Base-by-base conservation (phyloP, 345 rosid genomes). In the Camelina laxa region DNA sequence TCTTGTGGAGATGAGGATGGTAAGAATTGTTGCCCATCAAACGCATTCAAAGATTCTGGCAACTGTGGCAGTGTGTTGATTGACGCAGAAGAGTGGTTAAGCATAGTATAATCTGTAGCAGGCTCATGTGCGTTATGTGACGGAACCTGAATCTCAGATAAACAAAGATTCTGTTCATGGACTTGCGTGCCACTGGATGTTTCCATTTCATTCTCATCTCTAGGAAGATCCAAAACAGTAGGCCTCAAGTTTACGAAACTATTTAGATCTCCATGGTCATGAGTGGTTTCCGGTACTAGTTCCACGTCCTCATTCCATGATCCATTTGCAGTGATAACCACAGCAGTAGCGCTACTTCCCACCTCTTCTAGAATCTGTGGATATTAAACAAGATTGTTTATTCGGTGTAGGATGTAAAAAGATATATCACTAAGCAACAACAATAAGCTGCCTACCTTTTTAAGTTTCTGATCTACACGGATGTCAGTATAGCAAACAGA, bases 351-450 rank as follows among this genome's bases (percentile, higher is more conserved):
- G 84, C 81, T 67, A 10, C 72, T 60, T 19, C 90, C 88, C 31
- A 90, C 97, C 69, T 85, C 97, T 76, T 77, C 79, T 78, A 95
- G 79, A 75, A 95, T 88, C 99, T 94, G 81, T 60, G 67, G 66
- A 75, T 21, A 75, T 61, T 24, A 58, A 51, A 30, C n/a, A 77
- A 33, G 60, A 42, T 47, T 24, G 14, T 59, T 13, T 21, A 31
- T 50, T 35, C 8, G 42, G 11, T 20, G 17, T 58, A 65, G 48
- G 48, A 72, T 48, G 9, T 30, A 24, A 21, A 20, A 49, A 72
- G 38, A 69, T 54, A 12, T 33, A 50, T 63, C 36, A 35, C 36
- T 41, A 65, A 65, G 67, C 41, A 53, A 62, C 41, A 36, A 22
- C 10, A 47, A 10, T 14, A 12, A 65, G 70, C 58, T 57, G 80